These are phyloP conservation scores for Pythium phragmiticola DNA, from an alignment of 352 stramenopile genomes.

Conservation along the genomic window DNA sequence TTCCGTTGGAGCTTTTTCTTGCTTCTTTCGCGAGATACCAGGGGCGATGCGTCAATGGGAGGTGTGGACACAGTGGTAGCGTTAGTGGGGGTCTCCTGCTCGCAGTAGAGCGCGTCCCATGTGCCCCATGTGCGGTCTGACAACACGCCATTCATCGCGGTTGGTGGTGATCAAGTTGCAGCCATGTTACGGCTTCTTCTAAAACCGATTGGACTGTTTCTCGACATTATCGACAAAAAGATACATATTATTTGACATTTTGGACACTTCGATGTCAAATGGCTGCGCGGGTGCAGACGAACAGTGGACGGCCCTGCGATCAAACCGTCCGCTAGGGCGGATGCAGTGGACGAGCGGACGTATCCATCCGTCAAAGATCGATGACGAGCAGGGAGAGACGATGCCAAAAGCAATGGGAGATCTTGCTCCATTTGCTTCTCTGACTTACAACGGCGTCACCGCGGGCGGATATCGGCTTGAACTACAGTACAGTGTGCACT, in stretches of 20 bases:
- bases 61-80: not conserved
- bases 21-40: conserved; percentile 34
- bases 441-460: not conserved
- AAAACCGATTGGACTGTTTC: conserved; percentile 4
- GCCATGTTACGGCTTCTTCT: conserved; percentile 8
- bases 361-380: not conserved
- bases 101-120: conserved; percentile 44
- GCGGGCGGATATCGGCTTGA: too few relatives aligned
- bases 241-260: conserved; percentile 1
- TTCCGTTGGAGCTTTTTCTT: conserved; percentile 50
- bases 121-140: conserved; percentile 71
- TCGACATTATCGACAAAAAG: conserved; percentile 1
- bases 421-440: not conserved
- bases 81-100: not conserved
- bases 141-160: conserved; percentile 77
- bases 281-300: conserved; percentile 12
- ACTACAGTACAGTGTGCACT: too few relatives aligned
- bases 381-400: not conserved
- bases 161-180: conserved; percentile 20
- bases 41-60: not conserved
- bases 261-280: conserved; percentile 9
- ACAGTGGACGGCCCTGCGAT: not conserved
- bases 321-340: not conserved
- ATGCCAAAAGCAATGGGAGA: not conserved
- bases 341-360: not conserved